Evolutionary conservation across 805 yeast species (phyloP).

Genomic region (Metschnikowia kofuensis): DNA sequence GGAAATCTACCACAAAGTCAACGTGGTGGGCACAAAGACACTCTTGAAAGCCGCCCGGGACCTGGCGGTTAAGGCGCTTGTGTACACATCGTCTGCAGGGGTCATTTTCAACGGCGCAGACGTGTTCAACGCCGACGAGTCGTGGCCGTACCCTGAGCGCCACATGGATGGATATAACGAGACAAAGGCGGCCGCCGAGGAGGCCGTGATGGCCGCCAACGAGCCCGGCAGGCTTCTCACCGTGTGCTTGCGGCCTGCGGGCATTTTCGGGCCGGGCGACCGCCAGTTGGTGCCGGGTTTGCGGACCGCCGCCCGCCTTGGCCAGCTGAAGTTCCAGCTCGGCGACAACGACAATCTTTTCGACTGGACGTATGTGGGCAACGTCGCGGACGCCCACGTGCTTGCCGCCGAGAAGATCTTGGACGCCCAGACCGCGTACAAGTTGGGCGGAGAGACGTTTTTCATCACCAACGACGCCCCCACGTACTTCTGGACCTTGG

Average conservation of each 20-base stretch:
- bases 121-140: conserved; percentile 86
- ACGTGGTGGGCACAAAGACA: conserved; percentile 83
- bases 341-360: conserved; percentile 93
- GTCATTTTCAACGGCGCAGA: conserved; percentile 96
- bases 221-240: conserved; percentile 59
- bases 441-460: conserved; percentile 81
- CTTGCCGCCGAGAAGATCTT: conserved; percentile 80
- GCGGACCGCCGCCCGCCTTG: conserved; percentile 73
- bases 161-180: conserved; percentile 98
- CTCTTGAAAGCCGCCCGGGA: conserved; percentile 62
- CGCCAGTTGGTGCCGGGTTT: conserved; percentile 94
- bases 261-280: conserved; percentile 98
- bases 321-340: conserved; percentile 88
- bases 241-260: conserved; percentile 92
- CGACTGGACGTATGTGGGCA: conserved; percentile 98
- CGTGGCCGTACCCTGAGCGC: conserved; percentile 85
- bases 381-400: conserved; percentile 95
- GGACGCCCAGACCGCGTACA: conserved; percentile 36
- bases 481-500: conserved; percentile 94
- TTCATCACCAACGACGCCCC: conserved; percentile 94
- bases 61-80: conserved; percentile 58
- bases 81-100: conserved; percentile 96
- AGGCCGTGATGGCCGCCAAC: conserved; percentile 72
- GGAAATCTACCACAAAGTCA: conserved; percentile 81
- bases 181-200: conserved; percentile 91